These are phyloP conservation scores for Ambrosiella beaveri DNA, from an alignment of 2,329 filamentous ascomycete genomes.

Conservation along the genomic window DNA sequence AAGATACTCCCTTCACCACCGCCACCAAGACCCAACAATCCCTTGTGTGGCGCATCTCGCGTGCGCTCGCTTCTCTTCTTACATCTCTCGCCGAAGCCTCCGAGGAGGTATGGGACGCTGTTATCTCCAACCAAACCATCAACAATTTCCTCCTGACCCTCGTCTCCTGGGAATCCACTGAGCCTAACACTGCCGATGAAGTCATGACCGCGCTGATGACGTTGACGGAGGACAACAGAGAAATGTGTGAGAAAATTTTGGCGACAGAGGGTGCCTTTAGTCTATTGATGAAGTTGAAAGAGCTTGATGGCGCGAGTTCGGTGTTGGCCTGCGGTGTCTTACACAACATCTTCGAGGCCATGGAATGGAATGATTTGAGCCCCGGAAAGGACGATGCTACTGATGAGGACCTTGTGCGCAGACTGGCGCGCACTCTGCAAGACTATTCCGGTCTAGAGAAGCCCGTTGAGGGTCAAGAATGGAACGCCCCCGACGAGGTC, in stretches of 20 bases:
- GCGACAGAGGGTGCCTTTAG: constrained; percentile 33
- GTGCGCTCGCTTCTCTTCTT: constrained; percentile 35
- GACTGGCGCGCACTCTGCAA: constrained; percentile 25
- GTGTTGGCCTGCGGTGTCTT: constrained; percentile 43
- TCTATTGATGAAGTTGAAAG: constrained; percentile 30
- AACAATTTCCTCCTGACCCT: constrained; percentile 38
- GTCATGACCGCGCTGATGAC: constrained; percentile 33
- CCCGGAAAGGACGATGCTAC: constrained; percentile 31
- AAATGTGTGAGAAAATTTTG: constrained; percentile 35
- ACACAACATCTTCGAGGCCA: constrained; percentile 41
- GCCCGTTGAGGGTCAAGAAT: constrained; percentile 14
- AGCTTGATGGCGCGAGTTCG: constrained; percentile 29
- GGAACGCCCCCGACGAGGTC: constrained; percentile 27
- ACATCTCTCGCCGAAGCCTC: constrained; percentile 39
- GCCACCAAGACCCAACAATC: constrained; percentile 35
- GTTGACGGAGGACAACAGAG: constrained; percentile 41
- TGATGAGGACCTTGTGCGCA: constrained; percentile 33
- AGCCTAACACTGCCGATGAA: constrained; percentile 27
- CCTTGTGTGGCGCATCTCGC: constrained; percentile 35
- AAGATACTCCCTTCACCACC: constrained; percentile 28
- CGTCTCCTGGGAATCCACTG: constrained; percentile 23
- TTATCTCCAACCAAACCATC: constrained; percentile 32
- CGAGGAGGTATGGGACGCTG: constrained; percentile 40
- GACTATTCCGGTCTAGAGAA: constrained; percentile 14
- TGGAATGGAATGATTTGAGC: constrained; percentile 35